Base-by-base conservation (phyloP, 2,329 filamentous ascomycete species). In the Hypoxylon sp. region DNA sequence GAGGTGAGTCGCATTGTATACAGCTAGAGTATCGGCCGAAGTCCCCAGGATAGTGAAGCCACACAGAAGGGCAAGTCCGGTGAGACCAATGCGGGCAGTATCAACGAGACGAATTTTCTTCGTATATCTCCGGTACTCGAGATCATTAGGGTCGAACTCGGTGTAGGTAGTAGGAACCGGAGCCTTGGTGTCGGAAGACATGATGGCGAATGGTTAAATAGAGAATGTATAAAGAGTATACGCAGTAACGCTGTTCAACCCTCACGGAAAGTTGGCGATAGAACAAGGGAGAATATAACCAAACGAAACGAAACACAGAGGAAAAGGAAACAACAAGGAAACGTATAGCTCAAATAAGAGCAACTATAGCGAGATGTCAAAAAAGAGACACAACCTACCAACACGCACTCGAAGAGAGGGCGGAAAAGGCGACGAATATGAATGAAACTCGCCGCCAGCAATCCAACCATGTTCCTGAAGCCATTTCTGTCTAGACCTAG, bases 1-100 rank as follows among this genome's bases (percentile, higher is more conserved):
- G 15, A 87, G 75, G 62, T 85, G 82, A 1, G 88, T 90, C 29
- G 79, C 78, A 70, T 87, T 82, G 79, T 89, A 90, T 39, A 87
- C 84, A 31, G 81, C 77, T 46, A 90, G 78, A 5, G 86, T 82
- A 74, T 89, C 82, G 70, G 82, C 86, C 2, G 87, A 83, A 10
- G 88, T 81, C 27, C 84, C 87, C 6, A 90, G 78, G 56, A 88
- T 81, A 17, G 81, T 83, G 70, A 89, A 74, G 62, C 84, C 83
- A 58, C 84, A 82, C 17, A 84, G 80, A 17, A 90, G 79, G 29
- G 84, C 83, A 32, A 90, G 75, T 4, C 78, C 74, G 0, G 84
- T 88, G 65, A 88, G 77, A 52, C 80, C 84, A 2, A 85, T 72
- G 13, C 84, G 82, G 51, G 80, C 79, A 51, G 77, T 79, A 67